Percentiles rank a stretch among this genome's conserved stretches.
phyloP scores from a whole-genome alignment of 2,329 filamentous ascomycete genomes.

The Blastomyces emzantsi region DNA sequence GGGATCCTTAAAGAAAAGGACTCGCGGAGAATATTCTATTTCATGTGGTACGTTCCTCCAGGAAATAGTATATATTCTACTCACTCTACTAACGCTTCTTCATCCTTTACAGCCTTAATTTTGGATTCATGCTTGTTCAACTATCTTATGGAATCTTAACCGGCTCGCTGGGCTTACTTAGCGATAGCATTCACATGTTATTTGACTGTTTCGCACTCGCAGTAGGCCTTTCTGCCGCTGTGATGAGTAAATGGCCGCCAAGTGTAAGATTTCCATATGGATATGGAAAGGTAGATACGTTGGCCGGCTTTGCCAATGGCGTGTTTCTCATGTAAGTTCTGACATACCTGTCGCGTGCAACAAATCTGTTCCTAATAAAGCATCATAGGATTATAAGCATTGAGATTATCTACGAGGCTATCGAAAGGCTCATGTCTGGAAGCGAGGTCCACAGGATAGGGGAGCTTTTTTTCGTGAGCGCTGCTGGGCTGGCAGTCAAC shows the following conservation, averaged over 20 bases:
- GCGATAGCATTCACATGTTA: conserved; percentile 98
- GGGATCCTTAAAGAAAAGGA: conserved; percentile 85
- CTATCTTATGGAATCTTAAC: conserved; percentile 90
- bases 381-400: conserved; percentile 71
- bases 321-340: conserved; percentile 75
- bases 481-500: conserved; percentile 79
- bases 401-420: conserved; percentile 91
- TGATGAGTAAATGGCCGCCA: conserved; percentile 94
- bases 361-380: conserved; percentile 15
- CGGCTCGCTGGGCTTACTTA: conserved; percentile 87
- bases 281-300: conserved; percentile 90
- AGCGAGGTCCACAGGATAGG: conserved; percentile 72
- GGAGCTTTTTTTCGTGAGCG: conserved; percentile 83
- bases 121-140: conserved; percentile 89
- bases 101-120: conserved; percentile 71
- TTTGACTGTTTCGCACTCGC: conserved; percentile 92
- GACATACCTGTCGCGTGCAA: not conserved
- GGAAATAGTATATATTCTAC: not conserved
- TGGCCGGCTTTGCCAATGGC: conserved; percentile 94
- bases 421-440: conserved; percentile 76
- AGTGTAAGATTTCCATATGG: conserved; percentile 86
- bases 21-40: conserved; percentile 92
- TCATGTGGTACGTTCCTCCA: conserved; percentile 63
- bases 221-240: conserved; percentile 81
- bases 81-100: conserved; percentile 18